These are phyloP conservation scores for Corynascus novoguineensis DNA, from an alignment of 495 filamentous ascomycete genomes.

Conservation along the genomic window DNA sequence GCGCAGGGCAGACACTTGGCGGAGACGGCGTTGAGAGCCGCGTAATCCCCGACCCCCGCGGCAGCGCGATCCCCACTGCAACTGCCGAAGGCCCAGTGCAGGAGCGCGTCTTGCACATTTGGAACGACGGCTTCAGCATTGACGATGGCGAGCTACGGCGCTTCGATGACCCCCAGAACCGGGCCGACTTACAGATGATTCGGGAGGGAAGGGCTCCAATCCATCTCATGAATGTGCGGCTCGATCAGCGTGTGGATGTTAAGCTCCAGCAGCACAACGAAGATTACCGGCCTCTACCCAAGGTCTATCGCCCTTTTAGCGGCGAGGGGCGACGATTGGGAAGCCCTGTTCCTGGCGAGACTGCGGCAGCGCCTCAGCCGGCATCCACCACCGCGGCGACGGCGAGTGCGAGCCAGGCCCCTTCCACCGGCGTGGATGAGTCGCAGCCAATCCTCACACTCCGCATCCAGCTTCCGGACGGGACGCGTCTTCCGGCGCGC, in stretches of 20 bases:
- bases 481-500: slow-evolving; percentile 73
- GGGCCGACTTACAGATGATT: slow-evolving; percentile 75
- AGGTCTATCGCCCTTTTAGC: slow-evolving; percentile 79
- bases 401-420: slow-evolving; percentile 33
- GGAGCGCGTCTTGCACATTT: slow-evolving; percentile 74
- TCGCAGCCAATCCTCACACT: slow-evolving; percentile 72
- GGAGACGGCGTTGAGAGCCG: slow-evolving; percentile 80
- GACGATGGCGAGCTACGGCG: slow-evolving; percentile 89
- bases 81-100: slow-evolving; percentile 40
- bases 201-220: slow-evolving; percentile 80
- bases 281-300: slow-evolving; percentile 75
- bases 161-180: slow-evolving; percentile 83
- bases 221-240: slow-evolving; percentile 79
- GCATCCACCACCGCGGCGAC: slow-evolving; percentile 39
- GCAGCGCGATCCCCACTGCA: slow-evolving; percentile 33
- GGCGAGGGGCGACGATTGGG: slow-evolving; percentile 84
- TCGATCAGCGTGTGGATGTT: slow-evolving; percentile 84
- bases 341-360: slow-evolving; percentile 72
- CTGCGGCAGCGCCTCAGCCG: slow-evolving; percentile 30
- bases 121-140: slow-evolving; percentile 90
- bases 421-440: slow-evolving; percentile 56
- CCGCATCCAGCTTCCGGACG: slow-evolving; percentile 86
- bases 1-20: slow-evolving; percentile 79
- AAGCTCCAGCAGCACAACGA: slow-evolving; percentile 81
- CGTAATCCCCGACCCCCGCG: slow-evolving; percentile 60